phyloP scores from a whole-genome alignment of 192 early-diverging fungal genomes.

The Entomortierella lignicola region DNA sequence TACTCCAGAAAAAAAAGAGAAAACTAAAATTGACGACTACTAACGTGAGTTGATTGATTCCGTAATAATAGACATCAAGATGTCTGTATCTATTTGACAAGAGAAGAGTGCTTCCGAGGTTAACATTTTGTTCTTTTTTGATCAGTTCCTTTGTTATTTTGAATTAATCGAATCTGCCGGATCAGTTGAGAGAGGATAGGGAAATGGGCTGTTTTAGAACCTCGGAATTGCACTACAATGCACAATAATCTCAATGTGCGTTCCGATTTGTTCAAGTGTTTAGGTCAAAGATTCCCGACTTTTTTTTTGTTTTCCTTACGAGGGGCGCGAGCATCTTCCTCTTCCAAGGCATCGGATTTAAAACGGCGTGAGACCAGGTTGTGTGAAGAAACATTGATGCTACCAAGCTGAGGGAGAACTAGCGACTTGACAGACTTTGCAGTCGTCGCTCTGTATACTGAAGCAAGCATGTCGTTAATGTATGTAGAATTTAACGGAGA shows the following conservation, averaged over 20 bases:
- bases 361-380: slow-evolving; percentile 39
- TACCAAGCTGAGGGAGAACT: slow-evolving; percentile 10
- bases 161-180: no score
- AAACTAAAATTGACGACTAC: background rate
- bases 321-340: slow-evolving; percentile 18
- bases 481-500: no score
- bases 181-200: no score
- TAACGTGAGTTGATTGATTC: slow-evolving; percentile 41
- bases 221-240: no score
- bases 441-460: slow-evolving; percentile 34
- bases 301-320: no score
- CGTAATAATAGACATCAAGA: slow-evolving; percentile 33
- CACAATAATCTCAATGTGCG: no score
- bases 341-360: slow-evolving; percentile 20
- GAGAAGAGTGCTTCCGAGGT: no score
- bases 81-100: slow-evolving; percentile 19
- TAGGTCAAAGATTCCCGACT: background rate
- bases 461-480: slow-evolving; percentile 48
- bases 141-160: no score
- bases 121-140: no score
- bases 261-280: no score
- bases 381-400: slow-evolving; percentile 15
- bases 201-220: no score
- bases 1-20: background rate
- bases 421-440: slow-evolving; percentile 27